Conservation (phyloP, 2,329 filamentous ascomycete species). For the Aspergillus oerlinghausenensis region DNA sequence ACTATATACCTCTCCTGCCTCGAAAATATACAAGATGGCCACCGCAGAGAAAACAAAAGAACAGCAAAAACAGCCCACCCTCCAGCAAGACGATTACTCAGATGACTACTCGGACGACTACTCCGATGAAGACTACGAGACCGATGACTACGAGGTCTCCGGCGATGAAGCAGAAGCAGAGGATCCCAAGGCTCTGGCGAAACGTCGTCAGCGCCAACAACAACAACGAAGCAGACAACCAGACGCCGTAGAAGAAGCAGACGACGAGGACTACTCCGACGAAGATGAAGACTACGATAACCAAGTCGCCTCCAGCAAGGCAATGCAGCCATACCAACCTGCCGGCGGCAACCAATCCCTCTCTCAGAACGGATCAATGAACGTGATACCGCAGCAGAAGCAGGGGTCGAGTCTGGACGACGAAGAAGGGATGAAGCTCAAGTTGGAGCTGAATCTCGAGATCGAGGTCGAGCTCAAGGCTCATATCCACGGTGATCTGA, state of each 20-base stretch:
- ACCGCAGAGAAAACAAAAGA: slow-evolving; percentile 26
- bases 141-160: slow-evolving; percentile 24
- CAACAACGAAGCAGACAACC: slow-evolving; percentile 24
- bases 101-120: slow-evolving; percentile 7
- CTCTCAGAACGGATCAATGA: slow-evolving; percentile 20
- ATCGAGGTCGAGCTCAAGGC: slow-evolving; percentile 61
- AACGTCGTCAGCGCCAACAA: slow-evolving; percentile 18
- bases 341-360: slow-evolving; percentile 5
- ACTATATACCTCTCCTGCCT: not conserved
- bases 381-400: slow-evolving; percentile 16
- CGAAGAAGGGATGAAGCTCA: slow-evolving; percentile 48
- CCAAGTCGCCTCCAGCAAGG: slow-evolving; percentile 13
- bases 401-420: slow-evolving; percentile 27
- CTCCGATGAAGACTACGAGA: slow-evolving; percentile 27
- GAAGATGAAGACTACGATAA: slow-evolving; percentile 14
- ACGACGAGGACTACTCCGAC: slow-evolving; percentile 20
- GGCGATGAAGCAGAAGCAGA: slow-evolving; percentile 18
- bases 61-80: slow-evolving; percentile 14
- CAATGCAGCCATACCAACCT: slow-evolving; percentile 24
- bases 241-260: slow-evolving; percentile 28
- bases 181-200: slow-evolving; percentile 8
- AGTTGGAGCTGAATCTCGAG: slow-evolving; percentile 58
- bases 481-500: slow-evolving; percentile 61
- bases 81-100: slow-evolving; percentile 23
- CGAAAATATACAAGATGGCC: slow-evolving; percentile 18